Evolutionary conservation across 441 rosid genomes (phyloP), one percentile per base, ranked within the genome.

Genomic region (Populus hybrid): DNA sequence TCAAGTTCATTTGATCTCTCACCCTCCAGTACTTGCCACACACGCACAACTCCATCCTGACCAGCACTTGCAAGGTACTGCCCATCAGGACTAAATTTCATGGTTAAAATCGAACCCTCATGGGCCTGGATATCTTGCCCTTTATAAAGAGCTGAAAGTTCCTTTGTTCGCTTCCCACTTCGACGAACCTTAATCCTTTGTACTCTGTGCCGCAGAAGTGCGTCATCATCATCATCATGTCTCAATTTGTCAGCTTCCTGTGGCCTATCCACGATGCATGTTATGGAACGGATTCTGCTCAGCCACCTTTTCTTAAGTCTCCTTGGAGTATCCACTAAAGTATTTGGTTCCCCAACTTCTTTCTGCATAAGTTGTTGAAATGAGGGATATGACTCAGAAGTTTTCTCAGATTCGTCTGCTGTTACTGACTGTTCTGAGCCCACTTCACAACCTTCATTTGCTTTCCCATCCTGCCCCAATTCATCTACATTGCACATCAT

Each of bases 71-170:
- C 98, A 72, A 95, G 87, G 84, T 86, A 89, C 63, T 83, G 86
- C 4, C 99, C 98, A 77, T 94, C 98, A n/a, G 81, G 90, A 80
- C 95, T 93, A 84, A 95, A 94, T 83, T 95, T 95, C 99, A 94
- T 92, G 10, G 92, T 86, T 81, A 88, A 88, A 77, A 92, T 92
- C 20, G 90, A 87, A 75, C 98, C 97, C 10, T 86, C 86, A 28
- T 95, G 99, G 2, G 97, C 97, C 26, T 69, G 74, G 83, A 87
- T 84, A 68, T 94, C 96, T 82, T 95, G 98, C 40, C 92, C 97
- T 5, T 79, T 36, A 81, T 84, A 89, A 35, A 95, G 86, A 65
- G 91, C 87, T 10, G 99, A 92, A 35, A 95, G 84, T 84, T 94
- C 97, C 89, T 90, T 94, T 21, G 84, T 86, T 40, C 85, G 84